These are phyloP conservation scores for Pseudohyphozyma bogoriensis DNA, from an alignment of 768 basidiomycete genomes.

Conservation along the genomic window DNA sequence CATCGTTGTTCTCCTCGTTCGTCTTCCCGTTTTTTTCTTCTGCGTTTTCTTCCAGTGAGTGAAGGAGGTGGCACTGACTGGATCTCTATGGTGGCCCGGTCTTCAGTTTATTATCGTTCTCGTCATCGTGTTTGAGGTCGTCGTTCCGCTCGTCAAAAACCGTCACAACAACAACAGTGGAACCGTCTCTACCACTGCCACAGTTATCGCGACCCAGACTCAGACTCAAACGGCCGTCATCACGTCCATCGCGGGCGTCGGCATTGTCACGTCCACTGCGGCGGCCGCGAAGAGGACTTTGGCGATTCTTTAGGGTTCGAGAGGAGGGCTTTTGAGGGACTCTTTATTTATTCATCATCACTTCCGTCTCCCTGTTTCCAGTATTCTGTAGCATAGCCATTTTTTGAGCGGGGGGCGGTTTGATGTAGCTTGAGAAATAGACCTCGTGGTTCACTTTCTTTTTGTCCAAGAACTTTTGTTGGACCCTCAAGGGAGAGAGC, in stretches of 20 bases:
- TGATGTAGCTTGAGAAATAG: no score
- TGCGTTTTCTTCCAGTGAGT: no score
- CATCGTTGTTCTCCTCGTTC: background rate
- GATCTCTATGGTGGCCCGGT: no score
- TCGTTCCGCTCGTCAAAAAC: background rate
- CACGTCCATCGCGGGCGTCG: background rate
- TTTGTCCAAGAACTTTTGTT: no score
- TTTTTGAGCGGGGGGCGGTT: no score
- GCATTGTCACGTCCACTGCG: background rate
- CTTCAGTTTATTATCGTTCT: constrained; percentile 2
- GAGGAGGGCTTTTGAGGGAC: no score
- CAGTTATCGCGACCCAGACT: background rate
- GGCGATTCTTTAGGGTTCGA: no score
- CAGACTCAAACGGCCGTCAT: background rate
- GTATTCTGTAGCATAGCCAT: no score
- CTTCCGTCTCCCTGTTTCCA: no score
- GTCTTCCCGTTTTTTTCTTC: background rate
- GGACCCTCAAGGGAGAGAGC: no score
- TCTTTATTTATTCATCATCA: no score
- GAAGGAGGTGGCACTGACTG: background rate
- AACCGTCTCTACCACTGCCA: background rate
- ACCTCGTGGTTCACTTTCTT: no score
- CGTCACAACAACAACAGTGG: background rate
- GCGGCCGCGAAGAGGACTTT: background rate
- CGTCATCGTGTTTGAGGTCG: constrained; percentile 7